A percentile compares a stretch with the other conserved stretches of the same genome.
phyloP scores from a whole-genome alignment of 768 basidiomycete species.

The Hygrocybe punicea region DNA sequence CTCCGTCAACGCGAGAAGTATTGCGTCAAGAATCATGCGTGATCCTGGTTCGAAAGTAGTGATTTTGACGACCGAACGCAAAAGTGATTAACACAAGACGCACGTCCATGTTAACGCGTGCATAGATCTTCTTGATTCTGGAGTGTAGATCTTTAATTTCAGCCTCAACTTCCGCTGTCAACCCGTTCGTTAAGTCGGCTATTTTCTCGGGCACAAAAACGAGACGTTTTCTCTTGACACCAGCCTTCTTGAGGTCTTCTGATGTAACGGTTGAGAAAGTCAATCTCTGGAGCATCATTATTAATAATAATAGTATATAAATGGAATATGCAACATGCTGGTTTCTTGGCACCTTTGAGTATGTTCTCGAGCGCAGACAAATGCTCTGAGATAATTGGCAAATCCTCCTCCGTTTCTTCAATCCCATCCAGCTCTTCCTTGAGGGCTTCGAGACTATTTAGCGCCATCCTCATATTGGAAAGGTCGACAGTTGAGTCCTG shows the following conservation, averaged over 20 bases:
- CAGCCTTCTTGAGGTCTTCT: conserved; percentile 26
- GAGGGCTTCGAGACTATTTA: conserved; percentile 23
- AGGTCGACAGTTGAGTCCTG: conserved; percentile 28
- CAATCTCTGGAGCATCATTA: conserved; percentile 27
- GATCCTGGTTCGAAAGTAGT: conserved; percentile 22
- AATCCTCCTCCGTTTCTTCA: conserved; percentile 26
- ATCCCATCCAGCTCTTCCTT: conserved; percentile 28
- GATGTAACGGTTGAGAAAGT: conserved; percentile 23
- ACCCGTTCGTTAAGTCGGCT: conserved; percentile 9
- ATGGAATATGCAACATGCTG: conserved; percentile 16
- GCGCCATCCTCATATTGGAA: conserved; percentile 25
- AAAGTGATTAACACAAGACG: conserved; percentile 20
- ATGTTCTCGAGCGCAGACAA: conserved; percentile 24
- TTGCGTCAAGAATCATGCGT: conserved; percentile 32
- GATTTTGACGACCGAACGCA: conserved; percentile 13
- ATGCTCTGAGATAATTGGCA: conserved; percentile 21
- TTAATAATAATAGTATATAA: conserved; percentile 15
- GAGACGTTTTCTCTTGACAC: conserved; percentile 26
- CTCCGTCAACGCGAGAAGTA: conserved; percentile 27
- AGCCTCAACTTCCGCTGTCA: conserved; percentile 18
- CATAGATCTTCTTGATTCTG: conserved; percentile 30
- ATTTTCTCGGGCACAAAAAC: conserved; percentile 18
- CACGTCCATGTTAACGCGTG: conserved; percentile 31
- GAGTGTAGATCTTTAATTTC: conserved; percentile 22
- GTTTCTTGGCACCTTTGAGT: conserved; percentile 28